These are phyloP conservation scores for Gigaspora rosea DNA, from an alignment of 192 early-diverging fungal genomes.

Conservation along the genomic window DNA sequence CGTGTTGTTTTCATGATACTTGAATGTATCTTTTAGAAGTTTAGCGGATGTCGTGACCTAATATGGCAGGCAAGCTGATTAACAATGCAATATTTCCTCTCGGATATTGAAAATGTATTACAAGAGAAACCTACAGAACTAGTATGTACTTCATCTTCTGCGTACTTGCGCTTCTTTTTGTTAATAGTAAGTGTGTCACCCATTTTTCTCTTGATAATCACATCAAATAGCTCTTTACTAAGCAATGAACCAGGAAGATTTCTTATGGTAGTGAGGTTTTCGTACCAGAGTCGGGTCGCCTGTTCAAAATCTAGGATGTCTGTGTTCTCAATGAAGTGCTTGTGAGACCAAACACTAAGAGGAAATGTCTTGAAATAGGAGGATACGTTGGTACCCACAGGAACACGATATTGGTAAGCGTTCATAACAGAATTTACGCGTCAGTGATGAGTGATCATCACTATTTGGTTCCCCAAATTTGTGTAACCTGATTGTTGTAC, in stretches of 20 bases:
- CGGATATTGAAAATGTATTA: background rate
- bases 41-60: constrained; percentile 21
- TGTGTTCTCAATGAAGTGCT: constrained; percentile 11
- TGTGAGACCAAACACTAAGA: constrained; percentile 6
- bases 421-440: background rate
- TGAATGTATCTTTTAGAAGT: constrained; percentile 18
- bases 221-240: background rate
- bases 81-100: constrained; percentile 10
- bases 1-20: constrained; percentile 7
- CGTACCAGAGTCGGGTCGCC: background rate
- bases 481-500: background rate
- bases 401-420: constrained; percentile 24
- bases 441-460: background rate
- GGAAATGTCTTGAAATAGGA: background rate
- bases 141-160: constrained; percentile 29
- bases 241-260: background rate
- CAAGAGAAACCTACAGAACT: constrained; percentile 17
- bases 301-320: constrained; percentile 1
- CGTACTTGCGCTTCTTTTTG: constrained; percentile 24
- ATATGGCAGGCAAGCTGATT: background rate
- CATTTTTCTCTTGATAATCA: constrained; percentile 3
- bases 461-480: background rate
- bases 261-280: background rate
- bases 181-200: background rate
- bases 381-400: background rate